These are phyloP conservation scores for Saccharomyces hybrid DNA, from an alignment of 1,139 yeast species.

Conservation along the genomic window DNA sequence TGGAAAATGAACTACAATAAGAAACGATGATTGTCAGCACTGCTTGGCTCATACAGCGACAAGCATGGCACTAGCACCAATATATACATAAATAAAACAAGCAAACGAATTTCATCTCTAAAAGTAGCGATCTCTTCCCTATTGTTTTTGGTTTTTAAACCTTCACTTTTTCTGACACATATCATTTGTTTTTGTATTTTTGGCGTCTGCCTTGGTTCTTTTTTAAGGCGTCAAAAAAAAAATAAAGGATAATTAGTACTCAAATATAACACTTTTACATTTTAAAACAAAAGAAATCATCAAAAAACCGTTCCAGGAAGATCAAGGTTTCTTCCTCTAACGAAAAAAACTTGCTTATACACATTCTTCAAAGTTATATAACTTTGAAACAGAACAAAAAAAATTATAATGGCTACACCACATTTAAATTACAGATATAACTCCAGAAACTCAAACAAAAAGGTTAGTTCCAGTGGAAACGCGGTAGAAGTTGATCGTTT, in stretches of 20 bases:
- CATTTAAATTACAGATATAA: neutral
- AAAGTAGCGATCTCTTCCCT: neutral
- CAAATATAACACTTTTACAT: neutral
- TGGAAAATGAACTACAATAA: neutral
- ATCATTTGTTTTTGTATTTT: neutral
- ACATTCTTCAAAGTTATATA: neutral
- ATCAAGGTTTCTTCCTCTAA: neutral
- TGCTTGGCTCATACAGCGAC: too few species aligned
- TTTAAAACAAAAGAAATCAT: neutral
- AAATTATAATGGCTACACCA: neutral
- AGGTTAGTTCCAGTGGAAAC: conserved; percentile 1
- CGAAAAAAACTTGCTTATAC: neutral
- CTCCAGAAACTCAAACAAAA: conserved; percentile 2
- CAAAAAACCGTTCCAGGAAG: neutral
- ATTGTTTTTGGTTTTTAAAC: neutral
- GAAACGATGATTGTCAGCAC: neutral
- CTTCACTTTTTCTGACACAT: neutral
- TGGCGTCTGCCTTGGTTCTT: neutral
- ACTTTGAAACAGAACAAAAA: neutral
- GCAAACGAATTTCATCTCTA: too few species aligned
- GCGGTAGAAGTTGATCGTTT: conserved; percentile 26
- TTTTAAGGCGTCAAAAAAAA: neutral
- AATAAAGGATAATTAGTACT: neutral
- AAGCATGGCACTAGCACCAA: too few species aligned
- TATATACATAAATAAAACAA: too few species aligned